Evolutionary conservation across 805 yeast genomes (phyloP), one percentile per base, ranked within the genome.

Genomic region (Clavispora carvajalis): DNA sequence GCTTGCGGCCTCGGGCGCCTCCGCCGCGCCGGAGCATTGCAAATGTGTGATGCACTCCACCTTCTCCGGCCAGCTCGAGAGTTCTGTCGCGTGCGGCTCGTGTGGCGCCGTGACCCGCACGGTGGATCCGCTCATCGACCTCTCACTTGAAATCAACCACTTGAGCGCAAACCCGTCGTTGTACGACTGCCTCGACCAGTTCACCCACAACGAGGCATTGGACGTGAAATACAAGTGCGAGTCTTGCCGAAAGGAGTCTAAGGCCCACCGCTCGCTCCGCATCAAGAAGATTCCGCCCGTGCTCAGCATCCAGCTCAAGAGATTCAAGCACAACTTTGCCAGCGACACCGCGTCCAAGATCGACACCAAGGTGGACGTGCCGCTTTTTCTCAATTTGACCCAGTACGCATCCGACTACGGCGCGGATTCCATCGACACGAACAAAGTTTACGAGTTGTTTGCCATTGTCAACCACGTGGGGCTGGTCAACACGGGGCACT

Each of bases 401-500:
- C 75, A 78, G 23, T 91, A 85, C 56, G 67, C 59, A 16, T 43
- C 55, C 9, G 55, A 50, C 30, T 36, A 37, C 30, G 40, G 29
- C 4, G 40, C 38, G 2, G 38, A 37, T 2, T 22, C 41, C n/a
- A 54, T 63, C 15, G 63, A 55, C 23, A 52, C 50, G 9, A 51
- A 71, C 22, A 62, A 70, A 39, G 62, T 79, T 2, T 91, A 85
- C 61, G 96, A 91, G 61, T 71, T 93, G 31, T 88, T 81, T 62
- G 96, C 91, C 2, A 77, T 90, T 23, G 83, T 93, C 8, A 80
- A 88, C 52, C 99, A 93, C 60, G 80, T 80, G 24, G 99, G 99
- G 1, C 81, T 91, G 15, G 93, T 91, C 6, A 88, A 88, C 58
- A 93, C 97, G 2, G 99, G 99, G 9, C 99, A 93, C 60, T 93